These are phyloP conservation scores for Spizellomyces punctatus DNA, from an alignment of 192 early-diverging fungal genomes.

Conservation along the genomic window DNA sequence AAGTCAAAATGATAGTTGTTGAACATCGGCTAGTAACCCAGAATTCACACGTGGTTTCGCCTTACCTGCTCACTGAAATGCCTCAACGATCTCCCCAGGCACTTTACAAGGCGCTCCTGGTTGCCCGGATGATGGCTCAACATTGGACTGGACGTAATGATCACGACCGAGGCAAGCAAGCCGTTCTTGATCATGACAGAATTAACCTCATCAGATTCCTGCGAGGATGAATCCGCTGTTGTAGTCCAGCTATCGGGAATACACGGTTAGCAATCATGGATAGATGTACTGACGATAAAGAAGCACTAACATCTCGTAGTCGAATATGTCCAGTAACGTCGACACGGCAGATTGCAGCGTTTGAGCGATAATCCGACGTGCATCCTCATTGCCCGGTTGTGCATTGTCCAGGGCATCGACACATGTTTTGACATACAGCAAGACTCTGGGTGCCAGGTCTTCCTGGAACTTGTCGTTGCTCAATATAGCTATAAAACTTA, in stretches of 20 bases:
- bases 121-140: slow-evolving; percentile 1
- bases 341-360: too few relatives aligned
- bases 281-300: too few relatives aligned
- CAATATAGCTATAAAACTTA: slow-evolving; percentile 26
- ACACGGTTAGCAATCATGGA: too few relatives aligned
- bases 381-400: too few relatives aligned
- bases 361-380: too few relatives aligned
- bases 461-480: slow-evolving; percentile 36
- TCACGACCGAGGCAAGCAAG: slow-evolving; percentile 36
- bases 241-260: too few relatives aligned
- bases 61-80: slow-evolving; percentile 11
- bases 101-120: slow-evolving; percentile 9
- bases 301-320: too few relatives aligned
- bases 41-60: not conserved
- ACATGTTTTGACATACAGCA: slow-evolving; percentile 26
- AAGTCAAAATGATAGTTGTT: too few relatives aligned
- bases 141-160: slow-evolving; percentile 29
- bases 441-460: slow-evolving; percentile 35
- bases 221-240: too few relatives aligned
- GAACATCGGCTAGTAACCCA: not conserved
- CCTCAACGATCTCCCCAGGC: slow-evolving; percentile 1
- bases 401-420: slow-evolving; percentile 2
- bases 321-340: too few relatives aligned
- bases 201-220: too few relatives aligned
- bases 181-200: slow-evolving; percentile 34